Percentiles rank a stretch among this genome's conserved stretches.
These are phyloP conservation scores for Penicillium lividum DNA, from an alignment of 495 filamentous ascomycete species.

Conservation along the genomic window DNA sequence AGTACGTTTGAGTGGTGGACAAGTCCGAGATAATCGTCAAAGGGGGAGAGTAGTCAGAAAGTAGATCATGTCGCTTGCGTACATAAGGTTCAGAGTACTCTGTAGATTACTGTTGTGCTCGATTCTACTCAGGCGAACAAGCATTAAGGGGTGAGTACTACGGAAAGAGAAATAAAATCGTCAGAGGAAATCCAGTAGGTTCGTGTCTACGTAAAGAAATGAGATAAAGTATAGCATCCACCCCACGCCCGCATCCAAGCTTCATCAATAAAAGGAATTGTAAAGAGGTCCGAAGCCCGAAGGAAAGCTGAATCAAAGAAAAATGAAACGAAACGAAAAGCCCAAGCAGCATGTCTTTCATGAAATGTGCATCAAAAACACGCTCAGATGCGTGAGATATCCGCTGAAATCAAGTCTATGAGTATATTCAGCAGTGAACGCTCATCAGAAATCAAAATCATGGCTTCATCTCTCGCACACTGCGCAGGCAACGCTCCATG, in stretches of 20 bases:
- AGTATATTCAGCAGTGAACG: conserved; percentile 4
- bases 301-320: conserved; percentile 1
- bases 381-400: not conserved
- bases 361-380: conserved; percentile 24
- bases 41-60: too few relatives aligned
- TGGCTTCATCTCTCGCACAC: conserved; percentile 35
- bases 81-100: too few relatives aligned
- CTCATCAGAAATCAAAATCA: conserved; percentile 5
- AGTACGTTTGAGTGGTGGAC: too few relatives aligned
- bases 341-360: conserved; percentile 22
- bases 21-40: too few relatives aligned
- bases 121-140: too few relatives aligned
- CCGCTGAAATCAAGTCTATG: conserved; percentile 17
- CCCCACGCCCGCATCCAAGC: conserved; percentile 5
- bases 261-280: conserved; percentile 2
- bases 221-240: conserved; percentile 2
- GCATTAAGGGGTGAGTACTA: too few relatives aligned
- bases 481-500: conserved; percentile 63
- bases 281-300: not conserved
- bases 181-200: too few relatives aligned
- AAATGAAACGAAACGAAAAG: conserved; percentile 10
- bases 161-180: too few relatives aligned
- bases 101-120: too few relatives aligned
- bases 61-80: too few relatives aligned
- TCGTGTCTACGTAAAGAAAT: conserved; percentile 6